These are phyloP conservation scores for Pterulicium gracile DNA, from an alignment of 1,284 basidiomycete genomes.

Conservation along the genomic window DNA sequence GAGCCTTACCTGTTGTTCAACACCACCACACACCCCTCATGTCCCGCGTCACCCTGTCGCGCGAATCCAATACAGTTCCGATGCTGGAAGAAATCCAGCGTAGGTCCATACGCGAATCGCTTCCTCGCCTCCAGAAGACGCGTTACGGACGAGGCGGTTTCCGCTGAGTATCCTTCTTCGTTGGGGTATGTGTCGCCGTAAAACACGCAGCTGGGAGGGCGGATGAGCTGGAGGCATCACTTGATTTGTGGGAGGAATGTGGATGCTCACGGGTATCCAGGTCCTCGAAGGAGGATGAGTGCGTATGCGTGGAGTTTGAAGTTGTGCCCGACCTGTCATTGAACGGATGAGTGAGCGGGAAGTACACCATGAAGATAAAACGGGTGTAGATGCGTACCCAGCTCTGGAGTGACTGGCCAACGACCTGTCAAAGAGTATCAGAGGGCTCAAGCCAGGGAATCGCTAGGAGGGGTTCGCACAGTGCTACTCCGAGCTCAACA, in stretches of 20 bases:
- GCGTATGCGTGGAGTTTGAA: conserved; percentile 82
- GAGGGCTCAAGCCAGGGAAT: conserved; percentile 6
- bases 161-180: conserved; percentile 47
- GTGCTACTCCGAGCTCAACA: no score
- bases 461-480: no score
- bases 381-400: conserved; percentile 40
- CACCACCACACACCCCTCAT: conserved; percentile 53
- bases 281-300: conserved; percentile 71
- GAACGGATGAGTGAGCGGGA: neutral
- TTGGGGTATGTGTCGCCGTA: conserved; percentile 83
- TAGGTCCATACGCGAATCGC: conserved; percentile 51
- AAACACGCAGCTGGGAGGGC: conserved; percentile 68
- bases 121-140: conserved; percentile 49
- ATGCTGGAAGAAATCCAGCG: conserved; percentile 45
- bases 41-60: conserved; percentile 40
- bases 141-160: conserved; percentile 36
- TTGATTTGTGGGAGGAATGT: neutral
- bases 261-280: conserved; percentile 73
- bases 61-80: conserved; percentile 67
- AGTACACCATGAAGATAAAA: conserved; percentile 2
- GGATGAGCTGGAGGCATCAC: neutral
- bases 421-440: conserved; percentile 33
- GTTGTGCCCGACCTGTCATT: conserved; percentile 52
- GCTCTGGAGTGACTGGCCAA: conserved; percentile 65
- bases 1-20: conserved; percentile 48